phyloP scores from a whole-genome alignment of 2,329 filamentous ascomycete genomes.

The Cryoendolithus antarcticus region DNA sequence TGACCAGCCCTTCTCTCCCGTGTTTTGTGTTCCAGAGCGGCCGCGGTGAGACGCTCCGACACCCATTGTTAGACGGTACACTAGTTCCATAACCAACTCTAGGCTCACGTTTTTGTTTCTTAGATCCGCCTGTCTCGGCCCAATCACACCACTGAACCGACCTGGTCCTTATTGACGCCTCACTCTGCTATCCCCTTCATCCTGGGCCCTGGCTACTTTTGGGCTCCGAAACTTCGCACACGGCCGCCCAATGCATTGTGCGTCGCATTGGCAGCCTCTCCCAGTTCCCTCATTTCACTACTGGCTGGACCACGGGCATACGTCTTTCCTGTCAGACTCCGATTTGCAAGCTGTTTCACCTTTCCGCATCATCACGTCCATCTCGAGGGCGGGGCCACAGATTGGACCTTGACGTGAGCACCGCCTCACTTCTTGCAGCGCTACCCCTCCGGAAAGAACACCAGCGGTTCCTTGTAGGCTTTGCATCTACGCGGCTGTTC shows the following conservation, averaged over 20 bases:
- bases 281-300: background rate
- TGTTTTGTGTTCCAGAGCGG: no score
- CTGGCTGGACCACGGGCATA: background rate
- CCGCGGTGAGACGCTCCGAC: background rate
- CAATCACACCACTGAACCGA: conserved; percentile 4
- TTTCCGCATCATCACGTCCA: conserved; percentile 2
- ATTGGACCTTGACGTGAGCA: conserved; percentile 4
- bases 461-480: no score
- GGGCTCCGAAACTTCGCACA: conserved; percentile 6
- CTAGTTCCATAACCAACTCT: conserved; percentile 5
- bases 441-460: no score
- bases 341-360: background rate
- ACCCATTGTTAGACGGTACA: conserved; percentile 4
- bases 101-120: conserved; percentile 3
- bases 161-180: no score
- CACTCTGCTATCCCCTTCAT: background rate
- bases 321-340: conserved; percentile 3
- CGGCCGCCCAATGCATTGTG: conserved; percentile 4
- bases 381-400: conserved; percentile 5
- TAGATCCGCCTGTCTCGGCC: conserved; percentile 1
- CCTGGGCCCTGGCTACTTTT: conserved; percentile 2
- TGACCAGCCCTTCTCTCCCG: no score
- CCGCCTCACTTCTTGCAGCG: no score
- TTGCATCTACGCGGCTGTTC: no score
- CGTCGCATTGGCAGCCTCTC: conserved; percentile 3